Conservation (phyloP, 768 basidiomycete species). For the Hysterangium stoloniferum region DNA sequence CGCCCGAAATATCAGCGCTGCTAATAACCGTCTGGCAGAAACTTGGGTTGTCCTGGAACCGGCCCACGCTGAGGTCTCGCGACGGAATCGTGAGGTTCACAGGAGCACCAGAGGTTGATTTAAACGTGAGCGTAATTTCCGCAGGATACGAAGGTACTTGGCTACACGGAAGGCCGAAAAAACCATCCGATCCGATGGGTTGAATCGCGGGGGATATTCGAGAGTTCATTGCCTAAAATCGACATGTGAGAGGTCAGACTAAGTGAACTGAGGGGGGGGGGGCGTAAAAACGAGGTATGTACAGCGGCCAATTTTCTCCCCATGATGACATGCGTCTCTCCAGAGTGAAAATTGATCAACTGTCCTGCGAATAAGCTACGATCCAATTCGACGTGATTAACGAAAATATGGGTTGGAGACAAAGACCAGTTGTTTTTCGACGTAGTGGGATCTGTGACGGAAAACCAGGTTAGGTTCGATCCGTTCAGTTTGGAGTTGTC, state of each 20-base stretch:
- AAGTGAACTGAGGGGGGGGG: neutral
- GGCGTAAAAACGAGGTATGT: no score
- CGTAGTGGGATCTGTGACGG: neutral
- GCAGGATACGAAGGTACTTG: conserved; percentile 40
- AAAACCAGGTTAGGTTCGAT: conserved; percentile 13
- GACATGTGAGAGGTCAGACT: neutral
- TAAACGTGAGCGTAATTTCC: conserved; percentile 45
- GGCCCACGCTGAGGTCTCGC: conserved; percentile 49
- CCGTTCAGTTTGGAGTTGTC: conserved; percentile 45
- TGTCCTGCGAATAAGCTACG: neutral
- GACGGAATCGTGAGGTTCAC: conserved; percentile 54
- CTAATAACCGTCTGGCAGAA: conserved; percentile 54
- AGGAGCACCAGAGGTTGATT: conserved; percentile 37
- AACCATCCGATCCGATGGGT: conserved; percentile 43
- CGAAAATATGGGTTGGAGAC: neutral
- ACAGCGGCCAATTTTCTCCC: neutral
- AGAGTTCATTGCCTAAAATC: conserved; percentile 45
- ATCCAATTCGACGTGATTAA: neutral
- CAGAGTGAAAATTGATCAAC: conserved; percentile 1
- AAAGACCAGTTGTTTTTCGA: neutral
- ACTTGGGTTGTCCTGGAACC: conserved; percentile 41
- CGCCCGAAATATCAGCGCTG: conserved; percentile 40
- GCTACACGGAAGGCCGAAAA: conserved; percentile 47
- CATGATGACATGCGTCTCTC: neutral
- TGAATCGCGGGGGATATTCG: conserved; percentile 51